phyloP scores from a whole-genome alignment of 169 alveolate genomes.

The Plasmodium relictum region DNA sequence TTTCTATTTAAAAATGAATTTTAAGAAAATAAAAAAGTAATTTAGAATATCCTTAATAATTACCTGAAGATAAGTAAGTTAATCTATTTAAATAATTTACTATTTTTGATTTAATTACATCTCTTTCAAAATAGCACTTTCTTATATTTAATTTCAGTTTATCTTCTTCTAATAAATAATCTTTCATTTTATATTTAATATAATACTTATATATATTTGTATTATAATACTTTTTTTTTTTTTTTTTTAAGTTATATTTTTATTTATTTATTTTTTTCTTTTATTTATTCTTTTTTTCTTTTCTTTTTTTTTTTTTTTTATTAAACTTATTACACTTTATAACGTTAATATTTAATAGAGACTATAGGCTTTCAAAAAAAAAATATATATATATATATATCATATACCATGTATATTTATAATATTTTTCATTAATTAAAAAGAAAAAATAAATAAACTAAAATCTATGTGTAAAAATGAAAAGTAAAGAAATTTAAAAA shows the following conservation, averaged over 20 bases:
- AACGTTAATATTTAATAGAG: too few species aligned
- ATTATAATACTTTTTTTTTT: background rate
- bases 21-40: background rate
- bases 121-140: constrained; percentile 53
- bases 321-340: too few species aligned
- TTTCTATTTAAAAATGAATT: background rate
- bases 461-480: too few species aligned
- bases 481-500: too few species aligned
- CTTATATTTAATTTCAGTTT: constrained; percentile 51
- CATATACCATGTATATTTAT: too few species aligned
- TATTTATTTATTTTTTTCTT: background rate
- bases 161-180: constrained; percentile 53
- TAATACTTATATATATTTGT: background rate
- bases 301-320: background rate
- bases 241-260: too few species aligned
- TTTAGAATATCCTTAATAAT: background rate
- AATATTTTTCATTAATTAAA: too few species aligned
- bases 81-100: constrained; percentile 56
- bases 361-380: too few species aligned
- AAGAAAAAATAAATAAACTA: too few species aligned
- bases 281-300: background rate
- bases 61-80: constrained; percentile 58
- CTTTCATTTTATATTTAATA: constrained; percentile 35
- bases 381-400: too few species aligned
- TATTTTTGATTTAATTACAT: constrained; percentile 61